Base-by-base conservation (phyloP, 139 green algal genomes). In the Ettlia oleoabundans region DNA sequence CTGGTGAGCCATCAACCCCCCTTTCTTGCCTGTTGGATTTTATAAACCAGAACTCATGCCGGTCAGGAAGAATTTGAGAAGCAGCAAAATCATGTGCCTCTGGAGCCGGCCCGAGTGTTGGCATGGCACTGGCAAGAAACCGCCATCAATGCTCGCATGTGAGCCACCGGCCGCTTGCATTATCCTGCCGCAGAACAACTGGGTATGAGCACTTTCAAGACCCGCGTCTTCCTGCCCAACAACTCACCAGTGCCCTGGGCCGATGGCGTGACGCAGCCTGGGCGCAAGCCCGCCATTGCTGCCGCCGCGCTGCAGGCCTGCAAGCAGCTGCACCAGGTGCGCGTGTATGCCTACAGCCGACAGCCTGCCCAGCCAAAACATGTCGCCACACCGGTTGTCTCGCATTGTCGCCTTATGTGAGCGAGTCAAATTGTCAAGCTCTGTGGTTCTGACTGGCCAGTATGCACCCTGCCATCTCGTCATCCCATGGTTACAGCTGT, bases 261-360 rank as follows among this genome's bases (percentile, higher is more conserved):
- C 13, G 30, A 66, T 8, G 87, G 87, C 13, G 30, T 41, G 37
- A n/a, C 42, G 42, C 78, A 84, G 76, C 62, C 58, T 4, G 70
- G n/a, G 2, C 66, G 73, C n/a, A 43, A 66, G 2, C 52, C 85
- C 8, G 85, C 84, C 28, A 76, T 81, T 9, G 85, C 80, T 1
- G 78, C 82, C 2, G 87, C 87, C 9, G 82, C 81, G 35, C 64
- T 91, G 70, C 71, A 88, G 40, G 87, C 87, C 33, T 82, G 75
- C 85, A 84, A 78, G 69, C 53, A 72, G 63, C 82, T 91, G 63
- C 82, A 91, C 63, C 63, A 89, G 85, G 85, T 88, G 32, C n/a
- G 66, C 4, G 26, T 35, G 42, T 0, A 30, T 6, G 28, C 41
- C n/a, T 28, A 6, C 47, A 58, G 47, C n/a, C n/a, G n/a, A n/a